A percentile compares a stretch with the other conserved stretches of the same genome.
These are phyloP conservation scores for Eucalyptus melliodora DNA, from an alignment of 345 rosid species.

Conservation along the genomic window DNA sequence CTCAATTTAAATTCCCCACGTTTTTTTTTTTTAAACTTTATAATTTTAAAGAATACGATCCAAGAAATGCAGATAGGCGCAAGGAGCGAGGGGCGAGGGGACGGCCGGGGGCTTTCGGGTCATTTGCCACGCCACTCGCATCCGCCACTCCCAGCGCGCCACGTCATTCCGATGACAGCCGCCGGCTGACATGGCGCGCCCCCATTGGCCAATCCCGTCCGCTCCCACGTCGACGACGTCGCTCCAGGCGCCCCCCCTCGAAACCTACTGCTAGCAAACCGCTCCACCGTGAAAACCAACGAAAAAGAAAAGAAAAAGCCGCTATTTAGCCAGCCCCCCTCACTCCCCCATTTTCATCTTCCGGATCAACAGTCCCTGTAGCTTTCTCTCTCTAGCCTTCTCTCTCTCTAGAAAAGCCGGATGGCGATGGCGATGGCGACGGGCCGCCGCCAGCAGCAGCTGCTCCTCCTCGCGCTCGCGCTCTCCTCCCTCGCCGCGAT, in stretches of 20 bases:
- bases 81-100: background rate
- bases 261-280: background rate
- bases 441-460: background rate
- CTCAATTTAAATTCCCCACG: background rate
- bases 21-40: background rate
- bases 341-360: background rate
- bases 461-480: slow-evolving; percentile 21
- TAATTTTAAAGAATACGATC: background rate
- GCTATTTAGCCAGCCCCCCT: background rate
- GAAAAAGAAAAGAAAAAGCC: background rate
- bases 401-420: background rate
- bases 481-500: slow-evolving; percentile 22
- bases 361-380: background rate
- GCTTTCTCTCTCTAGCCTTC: background rate
- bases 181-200: background rate
- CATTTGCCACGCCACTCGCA: background rate
- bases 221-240: background rate
- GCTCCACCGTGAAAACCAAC: background rate
- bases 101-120: background rate
- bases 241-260: background rate
- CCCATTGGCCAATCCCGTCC: background rate
- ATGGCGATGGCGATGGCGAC: background rate
- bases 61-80: background rate
- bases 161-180: background rate
- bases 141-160: background rate